Conservation (phyloP, 306 rosid genomes). For the Trifolium dubium region DNA sequence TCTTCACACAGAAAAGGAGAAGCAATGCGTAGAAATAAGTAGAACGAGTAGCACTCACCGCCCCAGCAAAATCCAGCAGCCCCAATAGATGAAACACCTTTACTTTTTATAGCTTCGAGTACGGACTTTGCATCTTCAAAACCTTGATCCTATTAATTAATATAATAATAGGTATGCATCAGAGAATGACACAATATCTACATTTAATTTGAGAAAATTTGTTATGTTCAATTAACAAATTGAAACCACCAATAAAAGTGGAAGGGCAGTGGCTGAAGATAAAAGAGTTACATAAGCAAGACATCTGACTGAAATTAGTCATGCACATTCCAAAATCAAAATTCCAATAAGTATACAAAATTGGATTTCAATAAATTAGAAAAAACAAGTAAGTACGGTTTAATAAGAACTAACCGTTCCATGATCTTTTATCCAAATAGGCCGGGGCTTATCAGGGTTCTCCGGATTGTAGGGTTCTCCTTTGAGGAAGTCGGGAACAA, state of each 20-base stretch:
- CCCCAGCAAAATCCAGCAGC: slow-evolving; percentile 90
- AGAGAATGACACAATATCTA: background rate
- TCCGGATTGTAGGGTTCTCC: slow-evolving; percentile 62
- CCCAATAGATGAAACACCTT: slow-evolving; percentile 68
- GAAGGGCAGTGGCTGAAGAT: slow-evolving; percentile 10
- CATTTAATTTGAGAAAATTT: background rate
- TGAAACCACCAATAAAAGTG: background rate
- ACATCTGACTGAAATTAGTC: slow-evolving; percentile 4
- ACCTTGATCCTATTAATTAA: slow-evolving; percentile 59
- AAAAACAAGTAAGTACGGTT: background rate
- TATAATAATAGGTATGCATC: slow-evolving; percentile 17
- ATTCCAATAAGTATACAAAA: background rate
- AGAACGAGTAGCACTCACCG: slow-evolving; percentile 54
- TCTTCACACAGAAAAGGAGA: background rate
- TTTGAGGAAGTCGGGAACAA: slow-evolving; percentile 69
- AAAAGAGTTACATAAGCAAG: slow-evolving; percentile 1
- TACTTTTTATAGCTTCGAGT: slow-evolving; percentile 64
- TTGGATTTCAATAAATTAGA: slow-evolving; percentile 2
- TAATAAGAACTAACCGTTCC: slow-evolving; percentile 55
- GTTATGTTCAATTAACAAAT: slow-evolving; percentile 1
- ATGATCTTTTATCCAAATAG: slow-evolving; percentile 66
- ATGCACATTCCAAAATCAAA: slow-evolving; percentile 6
- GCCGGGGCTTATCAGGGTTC: slow-evolving; percentile 43
- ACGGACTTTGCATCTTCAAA: slow-evolving; percentile 60
- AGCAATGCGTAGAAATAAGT: slow-evolving; percentile 10